Percentiles rank a stretch among this genome's conserved stretches.
Conservation (phyloP, 2,329 filamentous ascomycete genomes). For the Diaporthe australafricana region DNA sequence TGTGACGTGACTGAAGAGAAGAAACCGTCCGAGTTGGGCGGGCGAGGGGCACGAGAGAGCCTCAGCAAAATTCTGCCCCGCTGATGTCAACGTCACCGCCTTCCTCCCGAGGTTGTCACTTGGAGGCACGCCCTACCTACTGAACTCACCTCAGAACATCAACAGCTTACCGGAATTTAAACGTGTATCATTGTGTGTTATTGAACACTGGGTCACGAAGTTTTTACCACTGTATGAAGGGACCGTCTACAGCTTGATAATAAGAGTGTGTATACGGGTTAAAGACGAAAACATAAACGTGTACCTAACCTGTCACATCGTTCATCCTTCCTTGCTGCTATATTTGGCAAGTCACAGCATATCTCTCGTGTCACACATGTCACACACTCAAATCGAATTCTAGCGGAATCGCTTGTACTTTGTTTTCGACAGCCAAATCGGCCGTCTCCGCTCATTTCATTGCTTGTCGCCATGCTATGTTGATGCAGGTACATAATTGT, state of each 20-base stretch:
- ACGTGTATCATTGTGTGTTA: no score
- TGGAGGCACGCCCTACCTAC: no score
- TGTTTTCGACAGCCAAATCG: slow-evolving; percentile 19
- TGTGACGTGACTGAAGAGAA: slow-evolving; percentile 7
- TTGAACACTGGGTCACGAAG: no score
- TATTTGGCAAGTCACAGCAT: background rate
- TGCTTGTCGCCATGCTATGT: slow-evolving; percentile 31
- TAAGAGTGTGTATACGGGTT: no score
- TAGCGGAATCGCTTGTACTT: background rate
- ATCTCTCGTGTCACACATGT: background rate
- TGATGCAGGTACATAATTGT: slow-evolving; percentile 26
- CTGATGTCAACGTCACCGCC: slow-evolving; percentile 35
- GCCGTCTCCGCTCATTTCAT: slow-evolving; percentile 16
- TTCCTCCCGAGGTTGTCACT: slow-evolving; percentile 5
- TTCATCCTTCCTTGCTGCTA: background rate
- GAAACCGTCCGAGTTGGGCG: slow-evolving; percentile 10
- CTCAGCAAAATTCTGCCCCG: slow-evolving; percentile 27
- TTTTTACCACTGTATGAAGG: no score
- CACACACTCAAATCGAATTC: background rate
- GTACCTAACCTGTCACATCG: background rate
- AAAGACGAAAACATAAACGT: no score
- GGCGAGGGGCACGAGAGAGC: background rate
- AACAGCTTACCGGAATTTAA: no score
- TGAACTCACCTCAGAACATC: no score
- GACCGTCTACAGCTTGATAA: no score